phyloP scores from a whole-genome alignment of 2,329 filamentous ascomycete genomes.

The Scedosporium aurantiacum region DNA sequence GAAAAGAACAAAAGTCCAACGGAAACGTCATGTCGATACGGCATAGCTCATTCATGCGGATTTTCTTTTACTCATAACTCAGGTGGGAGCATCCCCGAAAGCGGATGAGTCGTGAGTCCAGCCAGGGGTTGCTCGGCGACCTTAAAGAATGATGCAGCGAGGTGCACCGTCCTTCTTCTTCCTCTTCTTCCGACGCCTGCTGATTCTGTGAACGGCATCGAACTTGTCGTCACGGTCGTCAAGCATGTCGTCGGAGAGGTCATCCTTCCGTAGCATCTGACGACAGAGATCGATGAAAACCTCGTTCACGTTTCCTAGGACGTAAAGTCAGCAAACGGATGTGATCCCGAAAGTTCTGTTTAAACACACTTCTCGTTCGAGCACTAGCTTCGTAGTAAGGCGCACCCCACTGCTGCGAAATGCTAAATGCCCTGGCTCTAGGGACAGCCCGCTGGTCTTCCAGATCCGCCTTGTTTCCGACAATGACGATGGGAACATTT shows the following conservation, averaged over 20 bases:
- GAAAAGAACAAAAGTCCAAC: too few species aligned
- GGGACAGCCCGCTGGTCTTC: slow-evolving; percentile 75
- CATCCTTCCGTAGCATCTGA: slow-evolving; percentile 70
- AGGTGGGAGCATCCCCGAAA: too few species aligned
- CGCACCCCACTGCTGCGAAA: slow-evolving; percentile 79
- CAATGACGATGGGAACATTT: slow-evolving; percentile 75
- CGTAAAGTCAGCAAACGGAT: not conserved
- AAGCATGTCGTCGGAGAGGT: slow-evolving; percentile 24
- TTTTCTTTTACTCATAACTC: too few species aligned
- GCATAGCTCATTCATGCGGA: too few species aligned
- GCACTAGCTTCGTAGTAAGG: slow-evolving; percentile 90
- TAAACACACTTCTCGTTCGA: slow-evolving; percentile 52
- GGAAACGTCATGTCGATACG: too few species aligned
- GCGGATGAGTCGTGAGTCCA: too few species aligned
- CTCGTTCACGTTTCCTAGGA: slow-evolving; percentile 73
- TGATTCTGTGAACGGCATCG: not conserved
- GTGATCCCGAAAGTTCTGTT: not conserved
- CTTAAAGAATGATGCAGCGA: slow-evolving; percentile 1
- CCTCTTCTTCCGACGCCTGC: not conserved
- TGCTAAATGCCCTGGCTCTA: slow-evolving; percentile 66
- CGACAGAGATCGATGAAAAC: slow-evolving; percentile 77
- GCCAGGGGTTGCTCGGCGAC: not conserved
- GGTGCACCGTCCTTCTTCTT: slow-evolving; percentile 3
- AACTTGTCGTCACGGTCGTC: slow-evolving; percentile 2
- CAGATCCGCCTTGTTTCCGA: slow-evolving; percentile 84